A percentile compares a stretch with the other conserved stretches of the same genome.
phyloP scores from a whole-genome alignment of 495 filamentous ascomycete species.

The Penicillium arizonense region DNA sequence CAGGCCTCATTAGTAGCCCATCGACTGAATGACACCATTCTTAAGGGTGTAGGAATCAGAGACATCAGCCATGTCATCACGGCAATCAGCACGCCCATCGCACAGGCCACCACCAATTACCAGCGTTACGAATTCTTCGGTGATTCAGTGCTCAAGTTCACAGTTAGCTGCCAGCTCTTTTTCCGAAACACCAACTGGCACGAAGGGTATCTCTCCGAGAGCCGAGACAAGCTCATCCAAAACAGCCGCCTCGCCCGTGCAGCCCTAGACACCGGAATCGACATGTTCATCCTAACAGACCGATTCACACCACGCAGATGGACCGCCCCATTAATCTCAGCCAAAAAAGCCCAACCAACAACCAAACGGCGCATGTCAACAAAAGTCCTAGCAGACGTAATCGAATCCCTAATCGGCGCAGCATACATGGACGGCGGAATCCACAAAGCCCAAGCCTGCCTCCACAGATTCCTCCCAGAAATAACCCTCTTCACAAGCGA shows the following conservation, averaged over 20 bases:
- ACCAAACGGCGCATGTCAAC: constrained; percentile 54
- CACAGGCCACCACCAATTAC: constrained; percentile 66
- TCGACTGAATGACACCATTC: constrained; percentile 57
- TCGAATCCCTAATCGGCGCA: constrained; percentile 83
- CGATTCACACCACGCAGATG: constrained; percentile 70
- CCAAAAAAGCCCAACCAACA: constrained; percentile 21
- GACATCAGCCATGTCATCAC: constrained; percentile 60
- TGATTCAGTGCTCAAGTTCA: constrained; percentile 81
- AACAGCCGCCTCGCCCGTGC: constrained; percentile 69
- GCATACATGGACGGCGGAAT: constrained; percentile 69
- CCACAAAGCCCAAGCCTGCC: constrained; percentile 58
- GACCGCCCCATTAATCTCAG: constrained; percentile 60
- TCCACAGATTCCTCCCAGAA: constrained; percentile 65
- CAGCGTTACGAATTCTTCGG: constrained; percentile 89
- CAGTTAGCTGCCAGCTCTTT: constrained; percentile 63
- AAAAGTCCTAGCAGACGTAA: constrained; percentile 86
- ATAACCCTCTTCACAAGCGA: constrained; percentile 29
- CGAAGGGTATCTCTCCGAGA: constrained; percentile 71
- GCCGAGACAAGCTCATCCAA: constrained; percentile 68
- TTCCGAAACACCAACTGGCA: constrained; percentile 67
- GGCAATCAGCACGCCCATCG: constrained; percentile 68
- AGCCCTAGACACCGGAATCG: constrained; percentile 61
- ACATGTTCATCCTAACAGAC: constrained; percentile 70
- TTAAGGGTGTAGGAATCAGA: constrained; percentile 54
- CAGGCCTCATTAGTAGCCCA: constrained; percentile 63